A percentile compares a stretch with the other conserved stretches of the same genome.
Evolutionary conservation across 2,329 filamentous ascomycete genomes (phyloP).

Genomic region (Bipolaris zeicola): DNA sequence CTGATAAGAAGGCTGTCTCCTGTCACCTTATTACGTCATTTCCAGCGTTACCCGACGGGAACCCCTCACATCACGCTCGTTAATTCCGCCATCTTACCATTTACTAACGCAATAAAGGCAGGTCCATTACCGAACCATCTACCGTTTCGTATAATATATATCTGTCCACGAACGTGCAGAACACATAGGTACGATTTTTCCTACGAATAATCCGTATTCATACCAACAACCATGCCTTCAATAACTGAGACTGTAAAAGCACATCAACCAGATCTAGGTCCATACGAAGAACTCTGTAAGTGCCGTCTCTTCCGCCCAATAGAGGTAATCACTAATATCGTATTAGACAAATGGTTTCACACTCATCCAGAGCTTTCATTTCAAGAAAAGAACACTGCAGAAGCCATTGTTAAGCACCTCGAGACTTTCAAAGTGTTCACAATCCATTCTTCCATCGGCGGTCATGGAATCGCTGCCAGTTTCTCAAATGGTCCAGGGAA

Average conservation of each 20-base stretch:
- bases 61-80: constrained; percentile 10
- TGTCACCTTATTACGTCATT: constrained; percentile 25
- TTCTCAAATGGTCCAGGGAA: constrained; percentile 61
- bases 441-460: constrained; percentile 61
- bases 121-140: constrained; percentile 2
- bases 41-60: constrained; percentile 27
- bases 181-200: background rate
- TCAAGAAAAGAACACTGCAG: constrained; percentile 43
- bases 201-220: background rate
- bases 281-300: constrained; percentile 45
- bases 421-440: constrained; percentile 46
- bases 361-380: constrained; percentile 45
- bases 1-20: background rate
- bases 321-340: constrained; percentile 5
- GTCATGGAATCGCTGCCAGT: constrained; percentile 63
- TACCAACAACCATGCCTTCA: constrained; percentile 31
- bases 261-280: constrained; percentile 31
- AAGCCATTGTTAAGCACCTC: constrained; percentile 37
- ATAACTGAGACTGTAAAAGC: constrained; percentile 35
- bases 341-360: constrained; percentile 44
- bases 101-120: constrained; percentile 13
- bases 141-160: background rate
- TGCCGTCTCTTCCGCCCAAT: background rate
- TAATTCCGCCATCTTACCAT: background rate
- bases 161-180: background rate